Evolutionary conservation across 2,329 filamentous ascomycete genomes (phyloP), one percentile per base, ranked within the genome.

Genomic region (Fusarium keratoplasticum): DNA sequence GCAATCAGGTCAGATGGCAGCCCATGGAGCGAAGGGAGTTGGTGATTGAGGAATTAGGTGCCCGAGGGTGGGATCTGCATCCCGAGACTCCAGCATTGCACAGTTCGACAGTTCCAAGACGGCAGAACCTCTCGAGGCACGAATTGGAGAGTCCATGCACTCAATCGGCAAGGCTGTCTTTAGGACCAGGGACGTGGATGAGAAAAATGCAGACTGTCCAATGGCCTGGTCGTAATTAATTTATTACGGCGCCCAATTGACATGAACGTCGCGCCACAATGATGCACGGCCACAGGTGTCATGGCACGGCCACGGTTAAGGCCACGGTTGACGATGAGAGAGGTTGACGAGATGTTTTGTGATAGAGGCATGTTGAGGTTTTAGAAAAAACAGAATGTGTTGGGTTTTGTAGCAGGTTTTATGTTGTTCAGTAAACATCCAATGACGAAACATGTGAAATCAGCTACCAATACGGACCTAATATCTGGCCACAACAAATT

Each of bases 191-290:
- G 42, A 67, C 35, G 47, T 29, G 47, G 55, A 44, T 36, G 44
- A 59, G 31, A 31, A 58, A 61, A 42, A 61, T 27, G 20, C 10
- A 58, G 44, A 44, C 61, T 57, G 63, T 52, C 72, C 67, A 75
- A 72, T 76, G 50, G 55, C 63, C 63, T 44, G 47, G 29, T 64
- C 63, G 61, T 20, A 18, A 74, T 67, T 75, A 54, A 70, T 59
- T 74, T 64, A 66, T 69, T 64, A 64, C 66, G 59, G 27, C 54
- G 57, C 52, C 72, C 60, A 59, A 64, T 66, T 71, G 69, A 75
- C 73, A 73, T 70, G 66, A 73, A 66, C 63, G 50, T 47, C 36
- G 62, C 63, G 75, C 73, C 75, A 76, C 71, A 75, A 61, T 61
- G 14, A 61, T 20, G 25, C 55, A 74, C 57, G 16, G 68, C 71